Percentiles rank a stretch among this genome's conserved stretches.
Evolutionary conservation across 176 grass and related monocot species (phyloP).

Genomic region (Zoysia japonica): DNA sequence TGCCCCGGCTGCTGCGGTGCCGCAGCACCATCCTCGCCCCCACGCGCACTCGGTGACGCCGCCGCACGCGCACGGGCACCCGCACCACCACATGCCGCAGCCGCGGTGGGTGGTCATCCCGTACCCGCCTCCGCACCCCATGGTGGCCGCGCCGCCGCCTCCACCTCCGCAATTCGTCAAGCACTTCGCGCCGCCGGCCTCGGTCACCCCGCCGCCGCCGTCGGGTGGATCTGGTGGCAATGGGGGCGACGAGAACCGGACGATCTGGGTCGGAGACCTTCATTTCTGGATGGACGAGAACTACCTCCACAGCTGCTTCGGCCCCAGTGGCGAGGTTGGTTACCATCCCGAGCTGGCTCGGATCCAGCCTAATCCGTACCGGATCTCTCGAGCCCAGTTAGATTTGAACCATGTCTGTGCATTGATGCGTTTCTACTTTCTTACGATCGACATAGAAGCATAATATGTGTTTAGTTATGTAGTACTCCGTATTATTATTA

Average conservation of each 20-base stretch:
- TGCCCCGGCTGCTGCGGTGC: slow-evolving; percentile 19
- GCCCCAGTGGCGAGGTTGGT: slow-evolving; percentile 52
- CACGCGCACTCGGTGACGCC: slow-evolving; percentile 11
- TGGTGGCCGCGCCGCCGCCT: slow-evolving; percentile 50
- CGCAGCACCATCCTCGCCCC: slow-evolving; percentile 21
- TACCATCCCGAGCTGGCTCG: neutral
- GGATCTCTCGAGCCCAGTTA: slow-evolving; percentile 42
- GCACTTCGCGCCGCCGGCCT: slow-evolving; percentile 45
- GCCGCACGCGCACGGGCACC: slow-evolving; percentile 35
- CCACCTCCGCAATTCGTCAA: slow-evolving; percentile 49
- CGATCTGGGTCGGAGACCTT: slow-evolving; percentile 68
- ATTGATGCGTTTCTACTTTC: slow-evolving; percentile 15
- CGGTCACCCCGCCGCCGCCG: slow-evolving; percentile 51
- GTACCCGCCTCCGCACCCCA: slow-evolving; percentile 50
- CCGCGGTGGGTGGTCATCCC: slow-evolving; percentile 64
- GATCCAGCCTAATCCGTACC: slow-evolving; percentile 40
- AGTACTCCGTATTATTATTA: too few species aligned
- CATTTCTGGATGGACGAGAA: slow-evolving; percentile 69
- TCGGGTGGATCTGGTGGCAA: slow-evolving; percentile 44
- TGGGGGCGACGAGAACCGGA: slow-evolving; percentile 56
- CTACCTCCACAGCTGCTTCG: slow-evolving; percentile 68
- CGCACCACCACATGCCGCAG: slow-evolving; percentile 58
- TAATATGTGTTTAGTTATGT: neutral
- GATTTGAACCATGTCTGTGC: neutral
- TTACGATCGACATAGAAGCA: neutral